Conservation (phyloP, 331 rosid species). For the Acacia pycnantha region DNA sequence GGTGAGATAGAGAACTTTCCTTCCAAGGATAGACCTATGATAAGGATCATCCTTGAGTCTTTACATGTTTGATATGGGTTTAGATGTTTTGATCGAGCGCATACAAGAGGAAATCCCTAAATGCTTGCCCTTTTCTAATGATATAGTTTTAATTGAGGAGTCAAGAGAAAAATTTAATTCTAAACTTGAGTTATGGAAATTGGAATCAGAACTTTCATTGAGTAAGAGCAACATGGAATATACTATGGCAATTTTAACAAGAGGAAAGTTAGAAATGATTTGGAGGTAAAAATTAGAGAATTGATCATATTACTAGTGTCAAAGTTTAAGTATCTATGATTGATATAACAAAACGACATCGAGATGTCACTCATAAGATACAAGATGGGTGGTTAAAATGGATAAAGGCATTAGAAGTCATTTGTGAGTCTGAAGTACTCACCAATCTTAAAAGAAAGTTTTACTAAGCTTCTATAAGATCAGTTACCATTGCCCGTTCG, state of each 20-base stretch:
- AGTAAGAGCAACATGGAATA: neutral
- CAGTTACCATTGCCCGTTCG: neutral
- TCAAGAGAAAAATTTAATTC: neutral
- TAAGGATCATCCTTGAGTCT: neutral
- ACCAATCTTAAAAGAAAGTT: neutral
- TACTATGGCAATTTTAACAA: neutral
- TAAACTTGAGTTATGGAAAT: neutral
- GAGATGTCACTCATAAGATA: neutral
- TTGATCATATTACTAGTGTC: neutral
- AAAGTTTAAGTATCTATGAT: neutral
- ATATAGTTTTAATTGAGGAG: neutral
- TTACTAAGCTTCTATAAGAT: neutral
- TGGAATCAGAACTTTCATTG: neutral
- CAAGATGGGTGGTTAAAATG: neutral
- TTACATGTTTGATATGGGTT: neutral
- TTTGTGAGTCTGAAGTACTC: neutral
- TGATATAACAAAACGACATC: neutral
- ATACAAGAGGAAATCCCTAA: neutral
- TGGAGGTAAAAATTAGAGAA: neutral
- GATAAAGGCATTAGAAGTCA: neutral
- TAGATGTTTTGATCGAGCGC: neutral
- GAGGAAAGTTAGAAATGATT: neutral
- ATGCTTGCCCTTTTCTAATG: neutral
- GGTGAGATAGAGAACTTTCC: neutral
- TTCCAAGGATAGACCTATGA: neutral